Percentiles rank a stretch among this genome's conserved stretches.
These are phyloP conservation scores for Auriscalpium orientale DNA, from an alignment of 768 basidiomycete genomes.

Conservation along the genomic window DNA sequence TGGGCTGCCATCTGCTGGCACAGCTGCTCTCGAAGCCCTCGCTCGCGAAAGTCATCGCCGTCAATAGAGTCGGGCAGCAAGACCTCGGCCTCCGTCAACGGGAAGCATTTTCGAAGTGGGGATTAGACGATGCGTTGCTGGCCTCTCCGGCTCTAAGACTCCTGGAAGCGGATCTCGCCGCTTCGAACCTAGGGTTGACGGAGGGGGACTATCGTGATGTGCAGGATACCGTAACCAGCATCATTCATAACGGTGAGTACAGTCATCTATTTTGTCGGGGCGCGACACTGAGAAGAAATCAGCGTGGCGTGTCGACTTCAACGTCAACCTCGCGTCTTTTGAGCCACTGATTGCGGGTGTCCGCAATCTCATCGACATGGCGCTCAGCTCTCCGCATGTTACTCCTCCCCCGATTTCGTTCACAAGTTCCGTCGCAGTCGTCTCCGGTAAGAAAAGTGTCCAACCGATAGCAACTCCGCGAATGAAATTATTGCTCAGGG, in stretches of 20 bases:
- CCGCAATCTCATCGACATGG: slow-evolving; percentile 19
- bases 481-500: not conserved
- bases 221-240: not conserved
- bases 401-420: slow-evolving; percentile 16
- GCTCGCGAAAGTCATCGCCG: slow-evolving; percentile 19
- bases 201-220: not conserved
- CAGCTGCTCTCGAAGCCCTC: slow-evolving; percentile 13
- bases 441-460: slow-evolving; percentile 2
- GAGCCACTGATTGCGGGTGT: slow-evolving; percentile 16
- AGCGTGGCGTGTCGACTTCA: slow-evolving; percentile 24
- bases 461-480: not conserved
- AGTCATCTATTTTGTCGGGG: not conserved
- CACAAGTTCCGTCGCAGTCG: slow-evolving; percentile 19
- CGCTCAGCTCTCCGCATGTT: slow-evolving; percentile 11
- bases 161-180: slow-evolving; percentile 7
- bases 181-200: slow-evolving; percentile 1
- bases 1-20: slow-evolving; percentile 22
- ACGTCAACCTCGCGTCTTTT: slow-evolving; percentile 18
- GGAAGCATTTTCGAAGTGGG: slow-evolving; percentile 10
- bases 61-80: slow-evolving; percentile 8
- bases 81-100: slow-evolving; percentile 5
- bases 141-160: slow-evolving; percentile 4
- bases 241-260: not conserved
- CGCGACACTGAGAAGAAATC: slow-evolving; percentile 6
- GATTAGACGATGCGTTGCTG: slow-evolving; percentile 8